phyloP scores from a whole-genome alignment of 352 stramenopile species.

The Phytophthora sansomeana region DNA sequence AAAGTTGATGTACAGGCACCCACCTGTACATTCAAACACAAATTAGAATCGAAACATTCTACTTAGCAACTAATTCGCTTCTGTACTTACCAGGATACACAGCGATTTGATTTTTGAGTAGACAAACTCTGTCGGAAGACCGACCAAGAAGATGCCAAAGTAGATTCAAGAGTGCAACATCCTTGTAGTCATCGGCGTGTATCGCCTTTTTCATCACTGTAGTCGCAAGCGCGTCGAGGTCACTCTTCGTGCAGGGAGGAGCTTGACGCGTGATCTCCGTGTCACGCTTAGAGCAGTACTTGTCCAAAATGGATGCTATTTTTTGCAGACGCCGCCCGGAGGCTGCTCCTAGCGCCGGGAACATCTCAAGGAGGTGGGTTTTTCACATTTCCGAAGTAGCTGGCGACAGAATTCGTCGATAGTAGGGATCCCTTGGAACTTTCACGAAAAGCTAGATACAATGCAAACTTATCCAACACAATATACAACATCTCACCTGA shows the following conservation, averaged over 20 bases:
- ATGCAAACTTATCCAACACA: constrained; percentile 9
- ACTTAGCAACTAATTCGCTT: not conserved
- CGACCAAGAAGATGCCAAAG: constrained; percentile 18
- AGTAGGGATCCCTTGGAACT: not conserved
- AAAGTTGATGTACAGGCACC: constrained; percentile 20
- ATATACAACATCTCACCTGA: constrained; percentile 3
- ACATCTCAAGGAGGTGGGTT: not conserved
- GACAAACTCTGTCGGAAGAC: constrained; percentile 3
- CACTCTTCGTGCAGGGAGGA: constrained; percentile 8
- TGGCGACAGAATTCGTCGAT: not conserved
- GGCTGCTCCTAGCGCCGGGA: not conserved
- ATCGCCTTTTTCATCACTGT: not conserved
- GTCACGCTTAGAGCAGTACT: constrained; percentile 10
- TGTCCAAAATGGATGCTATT: constrained; percentile 15
- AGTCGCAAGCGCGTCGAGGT: not conserved
- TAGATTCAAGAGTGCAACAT: not conserved
- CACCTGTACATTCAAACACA: not conserved
- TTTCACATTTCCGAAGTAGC: constrained; percentile 3
- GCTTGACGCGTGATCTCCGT: constrained; percentile 13
- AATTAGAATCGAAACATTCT: not conserved
- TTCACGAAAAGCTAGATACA: not conserved
- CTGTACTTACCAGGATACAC: constrained; percentile 13
- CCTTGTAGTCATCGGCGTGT: constrained; percentile 11
- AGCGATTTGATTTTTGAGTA: constrained; percentile 5
- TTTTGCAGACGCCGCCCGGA: constrained; percentile 5